Conservation (phyloP, 768 basidiomycete species). For the Rhodocollybia butyracea region DNA sequence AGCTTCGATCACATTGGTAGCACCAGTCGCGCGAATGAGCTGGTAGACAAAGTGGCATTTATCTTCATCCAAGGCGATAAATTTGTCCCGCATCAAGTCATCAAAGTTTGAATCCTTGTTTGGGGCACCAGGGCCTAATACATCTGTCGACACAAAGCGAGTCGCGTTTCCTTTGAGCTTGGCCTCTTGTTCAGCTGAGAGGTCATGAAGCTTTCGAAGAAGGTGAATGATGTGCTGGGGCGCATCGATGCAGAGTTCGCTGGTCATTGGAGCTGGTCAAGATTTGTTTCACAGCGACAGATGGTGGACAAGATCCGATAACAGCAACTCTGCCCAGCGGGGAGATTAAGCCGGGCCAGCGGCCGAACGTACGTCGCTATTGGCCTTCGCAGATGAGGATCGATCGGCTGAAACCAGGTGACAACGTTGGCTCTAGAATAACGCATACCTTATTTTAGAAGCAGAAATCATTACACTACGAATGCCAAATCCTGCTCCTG, state of each 20-base stretch:
- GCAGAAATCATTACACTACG: no score
- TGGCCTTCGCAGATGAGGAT: no score
- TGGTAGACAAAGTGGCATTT: conserved; percentile 8
- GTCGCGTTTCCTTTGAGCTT: neutral
- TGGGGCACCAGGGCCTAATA: neutral
- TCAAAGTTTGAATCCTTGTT: neutral
- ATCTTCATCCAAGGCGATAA: conserved; percentile 12
- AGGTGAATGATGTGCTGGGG: neutral
- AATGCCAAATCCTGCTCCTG: no score
- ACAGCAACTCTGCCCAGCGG: no score
- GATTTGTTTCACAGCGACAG: neutral
- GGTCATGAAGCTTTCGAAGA: neutral
- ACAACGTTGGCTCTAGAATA: no score
- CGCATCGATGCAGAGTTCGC: neutral
- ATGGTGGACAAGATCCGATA: neutral
- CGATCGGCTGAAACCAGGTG: no score
- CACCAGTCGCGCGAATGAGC: conserved; percentile 8
- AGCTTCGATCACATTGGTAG: conserved; percentile 9
- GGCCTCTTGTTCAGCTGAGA: neutral
- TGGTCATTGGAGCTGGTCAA: neutral
- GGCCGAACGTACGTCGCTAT: no score
- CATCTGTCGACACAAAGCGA: conserved; percentile 4
- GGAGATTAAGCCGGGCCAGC: no score
- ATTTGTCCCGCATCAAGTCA: conserved; percentile 2
- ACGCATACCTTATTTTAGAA: no score